These are phyloP conservation scores for Linum tenue DNA, from an alignment of 345 rosid genomes.

Conservation along the genomic window DNA sequence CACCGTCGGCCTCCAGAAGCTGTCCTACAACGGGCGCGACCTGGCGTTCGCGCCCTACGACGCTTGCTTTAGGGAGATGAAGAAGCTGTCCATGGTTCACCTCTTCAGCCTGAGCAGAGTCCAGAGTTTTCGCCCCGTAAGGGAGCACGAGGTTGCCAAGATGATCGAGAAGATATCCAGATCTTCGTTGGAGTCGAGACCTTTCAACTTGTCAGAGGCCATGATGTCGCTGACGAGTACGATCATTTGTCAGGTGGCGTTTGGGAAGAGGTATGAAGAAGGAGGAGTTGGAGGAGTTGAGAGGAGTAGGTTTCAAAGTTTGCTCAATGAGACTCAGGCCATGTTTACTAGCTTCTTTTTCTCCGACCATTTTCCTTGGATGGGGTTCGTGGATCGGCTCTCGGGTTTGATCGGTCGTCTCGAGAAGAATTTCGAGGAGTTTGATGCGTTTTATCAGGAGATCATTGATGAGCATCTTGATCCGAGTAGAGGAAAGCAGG, in stretches of 20 bases:
- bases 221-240: neutral
- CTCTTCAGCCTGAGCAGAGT: neutral
- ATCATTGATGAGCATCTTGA: constrained; percentile 12
- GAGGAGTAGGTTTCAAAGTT: neutral
- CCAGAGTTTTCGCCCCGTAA: neutral
- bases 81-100: neutral
- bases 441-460: constrained; percentile 11
- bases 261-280: neutral
- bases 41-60: neutral
- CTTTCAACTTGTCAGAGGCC: neutral
- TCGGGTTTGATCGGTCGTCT: neutral
- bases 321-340: neutral
- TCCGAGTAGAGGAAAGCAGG: neutral
- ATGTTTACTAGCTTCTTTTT: neutral
- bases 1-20: neutral
- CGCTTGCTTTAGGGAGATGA: neutral
- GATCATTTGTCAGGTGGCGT: neutral
- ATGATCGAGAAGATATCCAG: neutral
- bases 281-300: neutral
- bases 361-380: neutral
- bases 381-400: neutral
- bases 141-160: neutral
- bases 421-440: constrained; percentile 5
- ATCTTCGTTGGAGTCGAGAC: neutral
- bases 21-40: neutral